Evolutionary conservation across 768 basidiomycete species (phyloP), one percentile per base, ranked within the genome.

Genomic region (Antrodiella citrinella): DNA sequence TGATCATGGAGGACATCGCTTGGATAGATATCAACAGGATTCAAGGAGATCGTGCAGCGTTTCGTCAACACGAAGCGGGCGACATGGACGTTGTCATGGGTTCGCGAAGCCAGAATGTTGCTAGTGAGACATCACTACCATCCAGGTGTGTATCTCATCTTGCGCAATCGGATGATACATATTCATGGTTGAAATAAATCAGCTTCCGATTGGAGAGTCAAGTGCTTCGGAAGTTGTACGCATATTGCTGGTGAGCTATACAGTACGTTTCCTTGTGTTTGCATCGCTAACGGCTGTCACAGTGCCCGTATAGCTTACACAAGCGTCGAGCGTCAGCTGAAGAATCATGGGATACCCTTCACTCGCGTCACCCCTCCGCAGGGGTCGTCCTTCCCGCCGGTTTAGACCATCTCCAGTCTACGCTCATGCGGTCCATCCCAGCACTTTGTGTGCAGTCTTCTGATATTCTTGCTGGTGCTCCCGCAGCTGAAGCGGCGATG

Each of bases 301-400:
- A 94, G 91, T 59, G 92, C 91, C 10, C 85, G 91, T 15, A 88
- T 93, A 15, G 85, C 91, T n/a, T 89, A 89, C 60, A 85, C 81
- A 55, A 89, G 84, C 58, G 82, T 97, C 48, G 91, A 96, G 66
- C 74, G 79, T 42, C 92, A 95, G 63, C 79, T 96, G 64, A 91
- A 92, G 64, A 66, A 80, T 19, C 84, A 86, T 23, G 76, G 76
- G 20, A 93, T 95, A 46, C 83, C 84, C 0, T 91, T 82, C 60
- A 80, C 73, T 2, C 78, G 86, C 45, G 84, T 92, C 60, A 80
- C 55, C 83, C 89, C n/a, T 48, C 62, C 52, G 59, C 69, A 22
- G 58, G 69, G 25, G 54, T 73, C 18, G 57, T n/a, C 15, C 20
- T 71, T 43, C 62, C 75, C 0, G 66, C 74, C 18, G 76, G 78